phyloP scores from a whole-genome alignment of 176 grass and related monocot species.

The Aegilops bicornis region DNA sequence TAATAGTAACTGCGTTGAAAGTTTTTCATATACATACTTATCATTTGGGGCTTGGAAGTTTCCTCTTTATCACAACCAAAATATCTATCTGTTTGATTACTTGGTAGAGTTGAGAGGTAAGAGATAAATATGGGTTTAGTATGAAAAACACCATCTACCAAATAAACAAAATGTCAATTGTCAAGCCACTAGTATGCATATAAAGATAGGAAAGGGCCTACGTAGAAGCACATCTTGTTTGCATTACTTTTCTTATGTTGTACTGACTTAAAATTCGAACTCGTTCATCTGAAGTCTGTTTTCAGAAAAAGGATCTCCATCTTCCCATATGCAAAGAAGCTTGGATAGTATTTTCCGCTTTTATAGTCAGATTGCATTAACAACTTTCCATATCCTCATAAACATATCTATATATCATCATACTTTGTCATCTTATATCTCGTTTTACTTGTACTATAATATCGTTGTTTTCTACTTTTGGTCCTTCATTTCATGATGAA shows the following conservation, averaged over 20 bases:
- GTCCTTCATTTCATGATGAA: background rate
- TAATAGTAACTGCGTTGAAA: background rate
- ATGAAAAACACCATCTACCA: background rate
- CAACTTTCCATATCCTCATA: background rate
- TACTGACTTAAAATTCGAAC: background rate
- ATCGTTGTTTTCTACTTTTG: background rate
- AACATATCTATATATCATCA: background rate
- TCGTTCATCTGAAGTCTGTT: background rate
- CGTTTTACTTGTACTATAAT: background rate
- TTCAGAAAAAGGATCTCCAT: background rate
- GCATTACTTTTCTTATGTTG: background rate
- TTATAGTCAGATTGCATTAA: background rate
- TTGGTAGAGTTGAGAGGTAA: background rate
- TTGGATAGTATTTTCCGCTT: background rate
- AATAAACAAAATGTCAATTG: slow-evolving; percentile 6
- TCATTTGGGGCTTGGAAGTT: background rate
- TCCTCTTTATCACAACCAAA: background rate
- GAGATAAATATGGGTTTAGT: background rate
- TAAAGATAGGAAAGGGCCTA: background rate
- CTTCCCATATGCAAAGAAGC: background rate
- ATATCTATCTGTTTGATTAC: background rate
- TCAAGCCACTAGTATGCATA: background rate
- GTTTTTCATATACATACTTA: background rate
- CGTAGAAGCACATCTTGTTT: background rate
- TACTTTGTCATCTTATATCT: background rate